phyloP scores from a whole-genome alignment of 192 early-diverging fungal species.

The Rhizophlyctis rosea region DNA sequence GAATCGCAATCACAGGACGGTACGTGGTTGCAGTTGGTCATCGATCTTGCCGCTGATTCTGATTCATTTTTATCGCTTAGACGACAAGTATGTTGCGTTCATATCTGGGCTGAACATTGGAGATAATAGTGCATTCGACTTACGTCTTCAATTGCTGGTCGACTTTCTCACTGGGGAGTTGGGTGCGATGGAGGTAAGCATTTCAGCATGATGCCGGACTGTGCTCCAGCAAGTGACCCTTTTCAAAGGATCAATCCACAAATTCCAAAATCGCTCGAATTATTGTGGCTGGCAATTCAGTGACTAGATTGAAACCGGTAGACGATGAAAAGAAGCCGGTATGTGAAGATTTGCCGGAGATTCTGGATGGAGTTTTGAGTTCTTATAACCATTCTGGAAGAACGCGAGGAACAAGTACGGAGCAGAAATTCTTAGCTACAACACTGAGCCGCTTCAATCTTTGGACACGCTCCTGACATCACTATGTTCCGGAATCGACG shows the following conservation, averaged over 20 bases:
- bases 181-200: slow-evolving; percentile 48
- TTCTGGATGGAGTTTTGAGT: too few species aligned
- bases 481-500: slow-evolving; percentile 56
- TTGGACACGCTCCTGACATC: slow-evolving; percentile 68
- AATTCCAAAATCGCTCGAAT: slow-evolving; percentile 64
- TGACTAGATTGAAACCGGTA: slow-evolving; percentile 35
- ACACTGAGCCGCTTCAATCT: slow-evolving; percentile 45
- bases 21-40: not conserved
- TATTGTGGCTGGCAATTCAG: slow-evolving; percentile 72
- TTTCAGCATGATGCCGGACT: too few species aligned
- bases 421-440: slow-evolving; percentile 22
- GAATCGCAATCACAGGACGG: too few species aligned
- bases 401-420: slow-evolving; percentile 8
- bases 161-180: slow-evolving; percentile 80
- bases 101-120: slow-evolving; percentile 79
- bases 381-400: slow-evolving; percentile 57
- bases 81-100: slow-evolving; percentile 70
- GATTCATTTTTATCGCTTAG: slow-evolving; percentile 9
- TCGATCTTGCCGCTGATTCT: not conserved
- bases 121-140: slow-evolving; percentile 35
- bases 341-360: too few species aligned
- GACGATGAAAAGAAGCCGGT: slow-evolving; percentile 38
- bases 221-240: too few species aligned
- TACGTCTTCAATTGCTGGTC: slow-evolving; percentile 68
- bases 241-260: slow-evolving; percentile 49